Conservation (phyloP, 2,329 filamentous ascomycete species). For the Exophiala sp. region DNA sequence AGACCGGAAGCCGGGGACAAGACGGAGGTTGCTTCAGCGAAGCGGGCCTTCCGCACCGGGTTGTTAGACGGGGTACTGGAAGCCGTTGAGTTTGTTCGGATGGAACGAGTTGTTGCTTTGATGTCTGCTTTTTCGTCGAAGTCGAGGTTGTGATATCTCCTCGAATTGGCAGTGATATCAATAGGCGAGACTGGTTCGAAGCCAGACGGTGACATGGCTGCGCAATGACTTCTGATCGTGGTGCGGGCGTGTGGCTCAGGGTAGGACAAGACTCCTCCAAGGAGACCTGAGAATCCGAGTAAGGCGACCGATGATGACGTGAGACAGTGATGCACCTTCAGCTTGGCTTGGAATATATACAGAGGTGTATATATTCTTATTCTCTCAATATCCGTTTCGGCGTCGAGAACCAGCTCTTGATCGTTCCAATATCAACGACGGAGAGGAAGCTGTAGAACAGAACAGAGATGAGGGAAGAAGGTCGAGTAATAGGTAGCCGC, state of each 20-base stretch:
- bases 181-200: conserved; percentile 36
- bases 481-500: conserved; percentile 21
- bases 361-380: conserved; percentile 6
- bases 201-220: conserved; percentile 27
- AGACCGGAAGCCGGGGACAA: conserved; percentile 54
- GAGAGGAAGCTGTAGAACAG: conserved; percentile 1
- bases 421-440: conserved; percentile 11
- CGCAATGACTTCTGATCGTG: conserved; percentile 2
- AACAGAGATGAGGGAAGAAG: conserved; percentile 11
- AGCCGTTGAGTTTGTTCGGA: conserved; percentile 29
- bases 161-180: conserved; percentile 35
- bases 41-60: conserved; percentile 55
- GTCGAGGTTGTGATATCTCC: conserved; percentile 31
- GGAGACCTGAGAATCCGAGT: background rate
- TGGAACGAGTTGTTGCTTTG: conserved; percentile 21
- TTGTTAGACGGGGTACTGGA: conserved; percentile 37
- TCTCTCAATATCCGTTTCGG: conserved; percentile 7
- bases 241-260: conserved; percentile 4
- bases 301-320: conserved; percentile 19
- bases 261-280: conserved; percentile 17
- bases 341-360: background rate
- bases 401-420: conserved; percentile 25
- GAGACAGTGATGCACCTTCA: conserved; percentile 15
- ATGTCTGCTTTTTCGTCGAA: conserved; percentile 28
- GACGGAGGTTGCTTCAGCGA: conserved; percentile 60